Evolutionary conservation across 1,139 yeast species (phyloP).

Genomic region (Pichia norvegensis): DNA sequence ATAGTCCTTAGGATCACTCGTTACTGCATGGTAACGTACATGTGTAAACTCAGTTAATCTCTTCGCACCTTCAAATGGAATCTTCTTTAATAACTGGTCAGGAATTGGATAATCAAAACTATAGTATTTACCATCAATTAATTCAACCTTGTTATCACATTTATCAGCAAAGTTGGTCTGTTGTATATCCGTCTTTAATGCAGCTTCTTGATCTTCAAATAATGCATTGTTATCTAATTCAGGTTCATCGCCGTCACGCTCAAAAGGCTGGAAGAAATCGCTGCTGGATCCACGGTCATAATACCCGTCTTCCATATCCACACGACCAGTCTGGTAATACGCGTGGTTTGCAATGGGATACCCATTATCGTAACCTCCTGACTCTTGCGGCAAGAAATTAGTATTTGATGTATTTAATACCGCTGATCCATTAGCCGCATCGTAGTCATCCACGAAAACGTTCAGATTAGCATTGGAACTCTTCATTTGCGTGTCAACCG

Average conservation of each 20-base stretch:
- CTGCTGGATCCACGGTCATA: not conserved
- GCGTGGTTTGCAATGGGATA: constrained; percentile 7
- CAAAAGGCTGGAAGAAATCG: constrained; percentile 20
- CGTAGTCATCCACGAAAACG: not conserved
- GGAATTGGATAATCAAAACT: constrained; percentile 78
- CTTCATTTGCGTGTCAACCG: not conserved
- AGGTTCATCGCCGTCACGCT: constrained; percentile 26
- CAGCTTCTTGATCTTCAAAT: constrained; percentile 9
- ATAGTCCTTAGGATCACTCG: constrained; percentile 70
- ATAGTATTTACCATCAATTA: constrained; percentile 49
- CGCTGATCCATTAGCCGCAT: constrained; percentile 1
- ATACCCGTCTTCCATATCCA: not conserved
- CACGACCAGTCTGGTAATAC: not conserved
- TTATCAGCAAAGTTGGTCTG: constrained; percentile 20
- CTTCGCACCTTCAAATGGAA: constrained; percentile 42
- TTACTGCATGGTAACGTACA: constrained; percentile 73
- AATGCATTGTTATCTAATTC: constrained; percentile 15
- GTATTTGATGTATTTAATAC: constrained; percentile 2
- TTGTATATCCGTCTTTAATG: constrained; percentile 9
- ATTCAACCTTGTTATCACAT: constrained; percentile 24
- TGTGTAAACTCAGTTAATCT: constrained; percentile 60
- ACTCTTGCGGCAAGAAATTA: constrained; percentile 5
- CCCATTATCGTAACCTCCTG: constrained; percentile 6
- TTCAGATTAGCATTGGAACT: not conserved
- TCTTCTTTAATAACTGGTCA: constrained; percentile 43